Conservation (phyloP, 2,329 filamentous ascomycete genomes). For the Colletotrichum sp. region DNA sequence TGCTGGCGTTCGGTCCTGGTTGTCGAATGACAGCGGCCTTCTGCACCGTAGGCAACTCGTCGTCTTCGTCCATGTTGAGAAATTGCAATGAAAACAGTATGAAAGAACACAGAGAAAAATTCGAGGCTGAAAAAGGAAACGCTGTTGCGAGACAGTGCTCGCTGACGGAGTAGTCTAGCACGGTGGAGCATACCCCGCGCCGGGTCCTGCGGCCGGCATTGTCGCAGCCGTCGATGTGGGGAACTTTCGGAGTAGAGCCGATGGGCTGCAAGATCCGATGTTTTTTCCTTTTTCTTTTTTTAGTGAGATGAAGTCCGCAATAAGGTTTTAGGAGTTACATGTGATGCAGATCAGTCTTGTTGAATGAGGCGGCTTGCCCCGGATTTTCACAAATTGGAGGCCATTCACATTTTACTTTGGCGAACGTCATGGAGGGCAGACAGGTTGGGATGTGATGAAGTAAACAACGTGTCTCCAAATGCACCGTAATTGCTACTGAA, state of each 20-base stretch:
- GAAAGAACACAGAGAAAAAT: accelerated
- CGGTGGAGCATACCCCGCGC: background rate
- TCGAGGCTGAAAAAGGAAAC: background rate
- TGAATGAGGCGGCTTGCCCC: too few relatives aligned
- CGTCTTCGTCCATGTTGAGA: background rate
- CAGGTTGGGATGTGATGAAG: too few relatives aligned
- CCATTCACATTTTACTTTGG: too few relatives aligned
- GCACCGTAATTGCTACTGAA: too few relatives aligned
- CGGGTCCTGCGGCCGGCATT: background rate
- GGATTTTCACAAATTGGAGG: too few relatives aligned
- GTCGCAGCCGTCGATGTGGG: background rate
- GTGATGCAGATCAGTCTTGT: background rate
- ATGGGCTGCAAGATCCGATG: background rate
- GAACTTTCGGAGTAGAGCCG: background rate
- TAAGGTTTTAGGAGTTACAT: background rate
- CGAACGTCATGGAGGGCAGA: too few relatives aligned
- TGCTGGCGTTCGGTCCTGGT: background rate
- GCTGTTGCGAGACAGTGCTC: accelerated
- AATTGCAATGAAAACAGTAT: accelerated
- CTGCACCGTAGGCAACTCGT: background rate
- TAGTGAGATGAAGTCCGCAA: background rate
- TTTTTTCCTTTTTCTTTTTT: background rate
- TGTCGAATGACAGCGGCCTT: constrained; percentile 5
- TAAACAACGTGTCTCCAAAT: too few relatives aligned
- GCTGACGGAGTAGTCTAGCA: background rate